Conservation (phyloP, 2,329 filamentous ascomycete genomes). For the Metarhizium anisopliae region DNA sequence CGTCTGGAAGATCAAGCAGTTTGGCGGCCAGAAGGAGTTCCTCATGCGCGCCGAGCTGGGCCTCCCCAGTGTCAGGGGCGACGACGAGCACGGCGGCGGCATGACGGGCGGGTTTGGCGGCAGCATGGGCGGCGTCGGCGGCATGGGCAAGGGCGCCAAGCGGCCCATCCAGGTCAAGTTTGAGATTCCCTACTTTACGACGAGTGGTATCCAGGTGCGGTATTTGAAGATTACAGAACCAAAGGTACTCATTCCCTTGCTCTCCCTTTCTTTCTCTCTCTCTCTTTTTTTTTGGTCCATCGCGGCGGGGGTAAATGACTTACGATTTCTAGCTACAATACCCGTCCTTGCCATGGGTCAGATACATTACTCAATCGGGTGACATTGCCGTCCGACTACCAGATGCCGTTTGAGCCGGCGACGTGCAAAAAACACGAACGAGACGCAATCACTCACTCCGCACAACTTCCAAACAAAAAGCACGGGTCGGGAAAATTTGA, state of each 20-base stretch:
- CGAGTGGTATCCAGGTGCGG: slow-evolving; percentile 93
- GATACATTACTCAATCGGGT: slow-evolving; percentile 96
- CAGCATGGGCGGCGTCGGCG: slow-evolving; percentile 86
- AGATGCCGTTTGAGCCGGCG: slow-evolving; percentile 61
- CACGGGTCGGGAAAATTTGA: neutral
- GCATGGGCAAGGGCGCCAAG: slow-evolving; percentile 73
- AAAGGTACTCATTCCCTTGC: slow-evolving; percentile 54
- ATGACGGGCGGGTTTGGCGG: slow-evolving; percentile 98
- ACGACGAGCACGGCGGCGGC: slow-evolving; percentile 89
- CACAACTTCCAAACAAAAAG: neutral
- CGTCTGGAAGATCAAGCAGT: slow-evolving; percentile 99
- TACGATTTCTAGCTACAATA: slow-evolving; percentile 70
- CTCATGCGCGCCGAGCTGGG: slow-evolving; percentile 96
- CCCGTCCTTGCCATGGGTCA: slow-evolving; percentile 91
- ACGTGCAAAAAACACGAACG: neutral
- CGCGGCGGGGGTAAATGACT: neutral
- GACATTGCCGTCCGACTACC: slow-evolving; percentile 92
- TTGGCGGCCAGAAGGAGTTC: slow-evolving; percentile 97
- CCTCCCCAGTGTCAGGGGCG: slow-evolving; percentile 84
- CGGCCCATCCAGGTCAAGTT: slow-evolving; percentile 98
- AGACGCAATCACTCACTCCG: neutral
- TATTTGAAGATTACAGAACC: slow-evolving; percentile 99
- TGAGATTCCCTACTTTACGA: slow-evolving; percentile 99
- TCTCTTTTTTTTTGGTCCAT: neutral
- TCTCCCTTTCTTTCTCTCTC: neutral